Evolutionary conservation across 1,284 basidiomycete species (phyloP), one percentile per base, ranked within the genome.

Genomic region (Cutaneotrichosporon sp.): DNA sequence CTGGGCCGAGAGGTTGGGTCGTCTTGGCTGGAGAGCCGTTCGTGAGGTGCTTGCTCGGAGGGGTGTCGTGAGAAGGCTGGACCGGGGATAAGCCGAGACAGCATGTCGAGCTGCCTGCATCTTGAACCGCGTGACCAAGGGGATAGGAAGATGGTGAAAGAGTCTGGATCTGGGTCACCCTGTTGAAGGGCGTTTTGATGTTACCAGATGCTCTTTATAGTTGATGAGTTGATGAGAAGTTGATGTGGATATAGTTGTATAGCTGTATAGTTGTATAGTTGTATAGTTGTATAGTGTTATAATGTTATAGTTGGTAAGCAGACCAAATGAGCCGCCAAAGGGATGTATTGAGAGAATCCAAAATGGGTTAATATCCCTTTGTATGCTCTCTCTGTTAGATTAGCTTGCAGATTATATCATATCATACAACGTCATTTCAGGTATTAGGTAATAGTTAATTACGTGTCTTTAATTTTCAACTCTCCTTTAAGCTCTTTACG

Each of bases 1-100:
- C n/a, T 49, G 40, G 26, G 50, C 31, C 3, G 56, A 52, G 80
- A 76, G 18, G 6, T 32, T 53, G 26, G 30, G 31, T 42, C 26
- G n/a, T 11, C 40, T 16, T 18, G 56, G 16, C 18, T 40, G 16
- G n/a, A 50, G 22, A 14, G 49, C 21, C 47, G 62, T 34, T 18
- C 58, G 56, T 31, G 58, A 59, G 6, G 52, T 47, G 38, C 60
- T 46, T 14, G 64, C 64, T 49, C 56, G 61, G 16, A 60, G 36
- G 11, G 21, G 13, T 4, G 34, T n/a, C 36, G 55, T 16, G 21
- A 56, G 21, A 56, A 18, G 55, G 49, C 26, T 30, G 49, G 49
- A 26, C 13, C 51, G 51, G 14, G 51, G 14, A 16, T 18, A 53
- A 7, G 51, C 30, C 31, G 31, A n/a, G 18, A 30, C 51, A 14